Base-by-base conservation (phyloP, 2,329 filamentous ascomycete species). In the Colletotrichum noveboracense region DNA sequence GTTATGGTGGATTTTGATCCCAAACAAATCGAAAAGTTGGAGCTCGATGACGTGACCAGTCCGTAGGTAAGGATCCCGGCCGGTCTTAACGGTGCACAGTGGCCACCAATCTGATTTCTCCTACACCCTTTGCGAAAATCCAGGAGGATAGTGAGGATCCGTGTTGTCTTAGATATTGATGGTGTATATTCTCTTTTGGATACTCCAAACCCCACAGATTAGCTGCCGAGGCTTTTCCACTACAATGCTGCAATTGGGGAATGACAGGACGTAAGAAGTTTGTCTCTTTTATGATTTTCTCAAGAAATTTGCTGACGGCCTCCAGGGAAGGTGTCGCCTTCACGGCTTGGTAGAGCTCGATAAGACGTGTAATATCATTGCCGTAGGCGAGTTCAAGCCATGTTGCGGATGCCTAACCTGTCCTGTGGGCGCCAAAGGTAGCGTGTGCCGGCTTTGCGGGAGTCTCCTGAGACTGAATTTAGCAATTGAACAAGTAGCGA, bases 301-400 rank as follows among this genome's bases (percentile, higher is more conserved):
- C 5, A 16, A 0, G 0, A 18, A 18, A 2, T 5, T 18, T 9
- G 1, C 0, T 18, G 36, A 18, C 36, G 4, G 1, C 0, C 38
- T 43, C 38, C 0, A n/a, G 38, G 0, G 8, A 43, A 43, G 38
- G 0, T n/a, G 38, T 43, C 18, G 5, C 38, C 18, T n/a, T n/a
- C 0, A 43, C 9, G 18, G 38, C 38, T 43, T 43, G 38, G 0
- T n/a, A 43, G 0, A 43, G 38, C 0, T 43, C 5, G 38, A 43
- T 0, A 4, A 43, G 38, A 43, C 18, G 38, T 6, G 38, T 1
- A 5, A 43, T 10, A 0, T 1, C 8, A n/a, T 43, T 43, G 16
- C 36, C 8, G 18, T 43, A 43, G 38, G 9, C 1, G 9, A 12
- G 38, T 43, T 43, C 18, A 43, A 43, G 3, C 38, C 0, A 43